Evolutionary conservation across 352 stramenopile genomes (phyloP).

Genomic region (Globisporangium rhizosaccharum): DNA sequence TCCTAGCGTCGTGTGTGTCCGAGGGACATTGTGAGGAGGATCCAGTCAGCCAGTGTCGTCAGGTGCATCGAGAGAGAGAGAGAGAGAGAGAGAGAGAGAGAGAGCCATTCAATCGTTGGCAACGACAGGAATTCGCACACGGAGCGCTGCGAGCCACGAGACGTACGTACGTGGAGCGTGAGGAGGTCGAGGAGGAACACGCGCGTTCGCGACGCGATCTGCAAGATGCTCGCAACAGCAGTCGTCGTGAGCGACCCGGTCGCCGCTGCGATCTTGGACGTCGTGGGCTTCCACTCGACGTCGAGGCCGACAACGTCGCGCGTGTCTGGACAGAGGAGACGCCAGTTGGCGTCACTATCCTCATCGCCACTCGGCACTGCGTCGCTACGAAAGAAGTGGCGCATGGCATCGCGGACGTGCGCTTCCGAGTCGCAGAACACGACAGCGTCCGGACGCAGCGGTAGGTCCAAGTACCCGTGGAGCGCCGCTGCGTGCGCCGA

Average conservation of each 20-base stretch:
- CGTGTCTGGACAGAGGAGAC: conserved; percentile 2
- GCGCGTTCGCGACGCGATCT: conserved; percentile 39
- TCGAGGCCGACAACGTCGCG: conserved; percentile 34
- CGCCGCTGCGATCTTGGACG: conserved; percentile 13
- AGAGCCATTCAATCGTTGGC: not conserved
- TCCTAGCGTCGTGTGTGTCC: conserved; percentile 16
- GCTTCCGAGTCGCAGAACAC: conserved; percentile 39
- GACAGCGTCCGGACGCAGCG: conserved; percentile 17
- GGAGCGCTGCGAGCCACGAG: not conserved
- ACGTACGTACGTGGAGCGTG: conserved; percentile 37
- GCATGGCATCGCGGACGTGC: conserved; percentile 15
- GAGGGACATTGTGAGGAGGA: no score
- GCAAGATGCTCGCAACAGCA: conserved; percentile 47
- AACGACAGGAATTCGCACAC: not conserved
- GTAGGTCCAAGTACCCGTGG: conserved; percentile 24
- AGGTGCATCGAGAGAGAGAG: not conserved
- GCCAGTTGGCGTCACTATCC: not conserved
- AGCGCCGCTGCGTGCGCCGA: not conserved
- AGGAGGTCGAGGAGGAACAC: conserved; percentile 62
- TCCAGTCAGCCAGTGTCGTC: not conserved
- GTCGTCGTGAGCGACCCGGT: conserved; percentile 13
- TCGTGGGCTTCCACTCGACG: conserved; percentile 61
- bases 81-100: no score
- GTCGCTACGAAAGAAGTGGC: conserved; percentile 20
- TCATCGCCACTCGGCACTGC: not conserved